Evolutionary conservation across 768 basidiomycete genomes (phyloP), one percentile per base, ranked within the genome.

Genomic region (Suillus weaverae): DNA sequence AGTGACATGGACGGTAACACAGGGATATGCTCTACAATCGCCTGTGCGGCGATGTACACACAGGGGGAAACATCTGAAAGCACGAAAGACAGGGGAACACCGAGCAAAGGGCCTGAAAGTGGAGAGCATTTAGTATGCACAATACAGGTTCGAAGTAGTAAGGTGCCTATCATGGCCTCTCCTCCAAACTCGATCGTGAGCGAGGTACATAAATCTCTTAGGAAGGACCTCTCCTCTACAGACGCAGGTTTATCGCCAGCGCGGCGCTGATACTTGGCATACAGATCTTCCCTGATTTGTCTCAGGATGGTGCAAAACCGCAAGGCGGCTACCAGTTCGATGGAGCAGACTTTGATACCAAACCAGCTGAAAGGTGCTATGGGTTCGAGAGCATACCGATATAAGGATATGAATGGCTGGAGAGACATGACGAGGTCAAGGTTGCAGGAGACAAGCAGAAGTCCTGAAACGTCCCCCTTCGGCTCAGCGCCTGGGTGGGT

Each of bases 1-100:
- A 86, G 79, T 4, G 83, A 80, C 46, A 86, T 79, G 1, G 72
- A 72, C 51, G 86, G 90, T 4, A 85, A 81, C 35, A 69, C 63
- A 1, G 93, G 94, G 5, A 93, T 74, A 38, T 78, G 71, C 30
- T 89, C 84, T 35, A 91, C 83, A 57, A 89, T 70, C 16, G 85
- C 85, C 75, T 93, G 92, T 0, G 82, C 76, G 20, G 74, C 72
- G 13, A 83, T 76, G 75, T 90, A 94, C 39, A 95, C 79, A 1
- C 82, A 74, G 1, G 89, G 87, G 4, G 86, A 81, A 9, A 84
- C 81, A 2, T 89, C 89, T 2, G 89, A 90, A 16, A 87, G 66
- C 81, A 95, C 85, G 79, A 95, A 95, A 10, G 92, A 94, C 1
- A 91, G 86, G 0, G 91, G 83, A 38, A 84, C 69, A 4, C 88